Evolutionary conservation across 371 early-diverging fungal genomes (phyloP).

Genomic region (Mucor mucedo): DNA sequence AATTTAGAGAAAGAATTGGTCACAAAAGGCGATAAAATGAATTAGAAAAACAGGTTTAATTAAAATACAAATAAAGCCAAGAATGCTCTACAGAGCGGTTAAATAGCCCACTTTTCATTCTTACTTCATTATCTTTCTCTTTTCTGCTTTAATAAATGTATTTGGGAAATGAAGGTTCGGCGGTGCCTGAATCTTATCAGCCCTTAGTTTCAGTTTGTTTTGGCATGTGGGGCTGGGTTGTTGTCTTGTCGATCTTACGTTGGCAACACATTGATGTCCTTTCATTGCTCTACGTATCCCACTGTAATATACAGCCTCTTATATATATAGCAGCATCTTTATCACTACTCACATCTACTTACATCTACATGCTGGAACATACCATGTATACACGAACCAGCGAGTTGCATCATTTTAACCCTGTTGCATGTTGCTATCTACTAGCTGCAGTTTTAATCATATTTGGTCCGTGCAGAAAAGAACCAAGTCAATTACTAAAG

Average conservation of each 20-base stretch:
- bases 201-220: conserved; percentile 68
- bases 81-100: too few species aligned
- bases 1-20: too few species aligned
- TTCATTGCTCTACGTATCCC: neutral
- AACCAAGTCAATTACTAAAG: neutral
- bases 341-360: neutral
- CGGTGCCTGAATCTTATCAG: conserved; percentile 60
- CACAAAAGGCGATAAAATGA: too few species aligned
- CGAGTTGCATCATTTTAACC: neutral
- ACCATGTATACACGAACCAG: neutral
- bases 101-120: too few species aligned
- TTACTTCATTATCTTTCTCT: too few species aligned
- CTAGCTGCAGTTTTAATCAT: neutral
- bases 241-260: conserved; percentile 62
- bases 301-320: neutral
- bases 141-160: neutral
- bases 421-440: neutral
- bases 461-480: conserved; percentile 3
- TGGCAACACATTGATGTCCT: conserved; percentile 20
- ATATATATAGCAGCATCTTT: neutral
- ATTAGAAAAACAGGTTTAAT: too few species aligned
- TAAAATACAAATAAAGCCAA: too few species aligned
- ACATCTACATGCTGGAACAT: neutral
- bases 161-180: neutral
- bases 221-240: conserved; percentile 77